phyloP scores from a whole-genome alignment of 352 stramenopile species.

The Globisporangium splendens region DNA sequence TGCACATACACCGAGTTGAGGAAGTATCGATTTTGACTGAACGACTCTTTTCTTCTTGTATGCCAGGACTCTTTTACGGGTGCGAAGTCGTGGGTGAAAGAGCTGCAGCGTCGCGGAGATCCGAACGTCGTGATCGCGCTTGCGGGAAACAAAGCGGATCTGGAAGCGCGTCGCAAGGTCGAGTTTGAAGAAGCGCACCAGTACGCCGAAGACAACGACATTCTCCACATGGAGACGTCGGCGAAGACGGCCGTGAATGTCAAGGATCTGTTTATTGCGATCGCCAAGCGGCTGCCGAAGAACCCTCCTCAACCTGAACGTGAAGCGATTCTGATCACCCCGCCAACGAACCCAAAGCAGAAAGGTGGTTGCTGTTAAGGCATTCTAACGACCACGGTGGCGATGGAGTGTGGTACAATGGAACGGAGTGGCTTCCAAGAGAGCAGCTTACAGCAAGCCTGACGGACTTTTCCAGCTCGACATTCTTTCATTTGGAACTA shows the following conservation, averaged over 20 bases:
- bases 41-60: constrained; percentile 8
- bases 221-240: constrained; percentile 99
- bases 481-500: not conserved
- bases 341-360: constrained; percentile 63
- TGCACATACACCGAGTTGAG: no score
- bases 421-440: no score
- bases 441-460: no score
- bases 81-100: constrained; percentile 99
- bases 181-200: constrained; percentile 96
- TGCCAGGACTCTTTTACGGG: constrained; percentile 94
- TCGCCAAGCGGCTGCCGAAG: constrained; percentile 87
- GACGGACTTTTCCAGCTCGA: no score
- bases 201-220: constrained; percentile 98
- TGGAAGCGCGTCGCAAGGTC: constrained; percentile 96
- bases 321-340: constrained; percentile 83
- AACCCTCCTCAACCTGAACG: constrained; percentile 76
- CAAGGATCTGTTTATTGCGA: constrained; percentile 98
- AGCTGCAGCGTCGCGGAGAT: constrained; percentile 98
- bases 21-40: no score
- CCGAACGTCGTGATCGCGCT: constrained; percentile 96
- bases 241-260: constrained; percentile 99
- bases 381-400: no score
- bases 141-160: constrained; percentile 98
- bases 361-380: constrained; percentile 75
- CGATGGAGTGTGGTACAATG: no score